Percentiles rank a stretch among this genome's conserved stretches.
These are phyloP conservation scores for Carex parvula DNA, from an alignment of 176 grass and related monocot species.

Conservation along the genomic window DNA sequence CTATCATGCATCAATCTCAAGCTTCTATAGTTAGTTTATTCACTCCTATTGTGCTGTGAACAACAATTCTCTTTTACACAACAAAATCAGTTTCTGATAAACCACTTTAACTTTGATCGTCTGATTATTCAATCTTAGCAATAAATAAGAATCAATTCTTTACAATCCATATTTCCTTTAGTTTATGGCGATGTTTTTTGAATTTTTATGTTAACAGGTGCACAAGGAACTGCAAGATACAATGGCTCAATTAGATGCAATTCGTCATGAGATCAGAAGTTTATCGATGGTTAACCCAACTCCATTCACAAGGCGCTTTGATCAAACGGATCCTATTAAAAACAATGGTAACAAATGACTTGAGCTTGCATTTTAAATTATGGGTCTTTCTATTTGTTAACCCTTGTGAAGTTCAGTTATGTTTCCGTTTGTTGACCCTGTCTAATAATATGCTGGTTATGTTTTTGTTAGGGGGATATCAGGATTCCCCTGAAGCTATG, in stretches of 20 bases:
- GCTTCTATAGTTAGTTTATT: conserved; percentile 49
- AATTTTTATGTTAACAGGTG: conserved; percentile 38
- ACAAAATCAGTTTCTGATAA: background rate
- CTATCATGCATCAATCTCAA: conserved; percentile 65
- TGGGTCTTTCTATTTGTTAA: background rate
- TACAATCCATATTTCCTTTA: background rate
- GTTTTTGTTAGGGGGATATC: background rate
- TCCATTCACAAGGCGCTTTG: conserved; percentile 40
- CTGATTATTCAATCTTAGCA: background rate
- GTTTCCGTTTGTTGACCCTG: background rate
- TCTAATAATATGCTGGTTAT: background rate
- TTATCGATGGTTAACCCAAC: conserved; percentile 62
- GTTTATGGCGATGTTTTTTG: background rate
- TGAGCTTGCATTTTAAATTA: conserved; percentile 6
- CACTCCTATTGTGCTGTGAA: background rate
- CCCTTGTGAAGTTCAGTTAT: background rate
- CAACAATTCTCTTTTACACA: background rate
- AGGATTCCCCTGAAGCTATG: conserved; percentile 9
- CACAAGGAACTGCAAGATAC: conserved; percentile 91
- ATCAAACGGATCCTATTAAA: conserved; percentile 21
- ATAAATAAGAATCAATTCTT: background rate
- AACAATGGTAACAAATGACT: conserved; percentile 13
- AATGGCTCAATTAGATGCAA: conserved; percentile 71
- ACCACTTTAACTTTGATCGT: background rate
- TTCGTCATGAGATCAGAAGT: conserved; percentile 87